These are phyloP conservation scores for Tubosaeta sp. DNA, from an alignment of 768 basidiomycete genomes.

Conservation along the genomic window DNA sequence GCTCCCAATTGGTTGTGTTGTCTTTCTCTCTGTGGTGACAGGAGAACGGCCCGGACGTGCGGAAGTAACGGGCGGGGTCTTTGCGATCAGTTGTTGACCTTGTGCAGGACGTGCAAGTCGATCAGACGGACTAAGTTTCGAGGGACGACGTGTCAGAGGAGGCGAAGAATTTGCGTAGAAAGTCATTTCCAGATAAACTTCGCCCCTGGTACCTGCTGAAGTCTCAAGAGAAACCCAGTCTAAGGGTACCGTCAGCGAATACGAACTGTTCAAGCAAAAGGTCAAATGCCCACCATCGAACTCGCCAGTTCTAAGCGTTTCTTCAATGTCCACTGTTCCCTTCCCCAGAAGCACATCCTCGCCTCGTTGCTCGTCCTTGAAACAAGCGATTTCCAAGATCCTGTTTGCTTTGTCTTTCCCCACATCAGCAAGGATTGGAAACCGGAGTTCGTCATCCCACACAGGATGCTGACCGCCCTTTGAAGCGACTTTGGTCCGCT, in stretches of 20 bases:
- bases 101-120: conserved; percentile 43
- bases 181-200: conserved; percentile 91
- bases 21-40: conserved; percentile 7
- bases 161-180: conserved; percentile 73
- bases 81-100: conserved; percentile 17
- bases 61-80: conserved; percentile 11
- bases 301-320: conserved; percentile 80
- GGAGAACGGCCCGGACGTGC: conserved; percentile 11
- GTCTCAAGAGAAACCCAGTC: conserved; percentile 66
- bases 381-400: conserved; percentile 72
- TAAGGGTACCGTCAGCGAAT: conserved; percentile 24
- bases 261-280: background rate
- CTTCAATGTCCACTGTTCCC: conserved; percentile 68
- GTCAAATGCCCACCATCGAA: conserved; percentile 72
- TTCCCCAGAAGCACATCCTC: conserved; percentile 75
- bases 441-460: conserved; percentile 88
- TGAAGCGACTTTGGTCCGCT: conserved; percentile 68
- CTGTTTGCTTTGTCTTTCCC: conserved; percentile 45
- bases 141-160: conserved; percentile 47
- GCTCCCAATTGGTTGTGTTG: conserved; percentile 3
- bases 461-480: conserved; percentile 92
- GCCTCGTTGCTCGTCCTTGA: conserved; percentile 67
- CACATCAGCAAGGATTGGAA: conserved; percentile 60
- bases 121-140: conserved; percentile 50
- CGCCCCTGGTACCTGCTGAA: conserved; percentile 68